Base-by-base conservation (phyloP, 2,329 filamentous ascomycete genomes). In the Didymella exigua region DNA sequence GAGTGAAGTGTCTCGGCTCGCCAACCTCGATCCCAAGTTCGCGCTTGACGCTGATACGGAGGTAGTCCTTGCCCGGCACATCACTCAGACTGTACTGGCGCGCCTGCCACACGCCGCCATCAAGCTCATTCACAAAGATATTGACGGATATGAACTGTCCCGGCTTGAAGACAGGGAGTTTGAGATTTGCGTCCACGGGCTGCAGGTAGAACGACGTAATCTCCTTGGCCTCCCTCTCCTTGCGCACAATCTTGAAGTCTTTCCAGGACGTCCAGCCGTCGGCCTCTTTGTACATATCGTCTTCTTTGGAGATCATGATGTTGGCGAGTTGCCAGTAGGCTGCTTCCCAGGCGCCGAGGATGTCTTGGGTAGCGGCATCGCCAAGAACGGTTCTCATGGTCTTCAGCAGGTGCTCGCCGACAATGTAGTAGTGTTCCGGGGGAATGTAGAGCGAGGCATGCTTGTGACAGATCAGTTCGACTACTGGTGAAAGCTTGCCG, bases 1-100 rank as follows among this genome's bases (percentile, higher is more conserved):
- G 80, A 18, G 80, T 74, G 60, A 77, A 75, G 18, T 79, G 77
- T 40, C 74, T 71, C 1, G 79, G 75, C n/a, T 81, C 75, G 2
- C 77, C 70, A 42, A 76, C 43, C 42, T 80, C 76, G 13, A 84
- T 67, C 4, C 85, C 86, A 2, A 77, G 71, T 66, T 91, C 87
- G 55, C 81, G 83, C 80, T 90, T 90, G 52, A 92, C 82, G 44
- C 83, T 89, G 74, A 91, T 87, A 26, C 89, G 84, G 74, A 89
- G 89, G 73, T 86, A 82, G 44, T 84, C 79, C 8, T 81, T 75
- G 2, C 78, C 78, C 2, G 86, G 87, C 44, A 83, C 80, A 60
- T 90, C 87, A 65, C 84, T 88, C 57, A 92, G 80, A 23, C 87
- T 89, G 75, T 91, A 92, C 73, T 91, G 89, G 27, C 89, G 80